Evolutionary conservation across 2,329 filamentous ascomycete species (phyloP).

Genomic region (Epichloe festucae): DNA sequence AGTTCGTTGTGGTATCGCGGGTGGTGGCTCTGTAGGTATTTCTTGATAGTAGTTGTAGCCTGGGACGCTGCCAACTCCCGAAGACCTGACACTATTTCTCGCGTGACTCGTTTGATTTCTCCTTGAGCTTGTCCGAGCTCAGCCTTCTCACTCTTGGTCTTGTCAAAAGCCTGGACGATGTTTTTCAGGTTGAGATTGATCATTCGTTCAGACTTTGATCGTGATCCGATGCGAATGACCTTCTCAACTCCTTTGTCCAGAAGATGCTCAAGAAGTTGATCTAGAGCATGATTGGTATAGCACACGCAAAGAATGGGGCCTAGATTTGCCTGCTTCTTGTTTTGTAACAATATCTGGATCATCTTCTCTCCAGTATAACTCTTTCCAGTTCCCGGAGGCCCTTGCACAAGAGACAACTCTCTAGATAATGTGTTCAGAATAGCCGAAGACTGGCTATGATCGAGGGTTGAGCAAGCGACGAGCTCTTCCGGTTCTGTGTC

Average conservation of each 20-base stretch:
- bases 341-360: conserved; percentile 39
- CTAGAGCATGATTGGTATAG: conserved; percentile 38
- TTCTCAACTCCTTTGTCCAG: conserved; percentile 31
- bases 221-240: conserved; percentile 49
- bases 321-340: conserved; percentile 24
- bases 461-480: conserved; percentile 30
- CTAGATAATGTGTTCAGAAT: conserved; percentile 38
- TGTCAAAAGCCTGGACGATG: conserved; percentile 17
- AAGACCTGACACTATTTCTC: not conserved
- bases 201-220: conserved; percentile 41
- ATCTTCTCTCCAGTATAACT: conserved; percentile 46
- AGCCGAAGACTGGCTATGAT: conserved; percentile 36
- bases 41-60: not conserved
- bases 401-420: conserved; percentile 50
- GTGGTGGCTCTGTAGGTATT: not conserved
- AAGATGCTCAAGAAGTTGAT: conserved; percentile 48
- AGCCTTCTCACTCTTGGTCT: conserved; percentile 27
- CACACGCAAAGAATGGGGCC: conserved; percentile 40
- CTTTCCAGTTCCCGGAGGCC: conserved; percentile 60
- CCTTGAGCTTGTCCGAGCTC: conserved; percentile 11
- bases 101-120: not conserved
- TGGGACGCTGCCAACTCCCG: not conserved
- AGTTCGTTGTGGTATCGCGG: not conserved
- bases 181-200: conserved; percentile 34
- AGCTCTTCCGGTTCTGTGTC: conserved; percentile 13